Base-by-base conservation (phyloP, 2,329 filamentous ascomycete species). In the Pestalotiopsis sp. region DNA sequence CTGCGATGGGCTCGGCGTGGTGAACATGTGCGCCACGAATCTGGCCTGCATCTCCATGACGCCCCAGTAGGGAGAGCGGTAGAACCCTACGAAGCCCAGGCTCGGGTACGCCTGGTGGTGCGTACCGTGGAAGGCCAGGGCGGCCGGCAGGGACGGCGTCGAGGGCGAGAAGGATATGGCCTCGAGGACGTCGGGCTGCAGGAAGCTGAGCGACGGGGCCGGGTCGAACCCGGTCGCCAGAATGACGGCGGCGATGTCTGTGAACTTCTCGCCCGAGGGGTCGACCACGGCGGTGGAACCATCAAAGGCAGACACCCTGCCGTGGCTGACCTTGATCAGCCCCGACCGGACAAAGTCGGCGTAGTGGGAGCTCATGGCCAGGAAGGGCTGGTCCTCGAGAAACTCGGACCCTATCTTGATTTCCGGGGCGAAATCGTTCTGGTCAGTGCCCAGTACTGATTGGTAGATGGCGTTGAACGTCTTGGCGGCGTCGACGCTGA, bases 31-130 rank as follows among this genome's bases (percentile, higher is more conserved):
- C 0, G 90, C 85, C 5, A 95, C 81, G 70, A 92, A 86, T 1
- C 91, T 87, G 2, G 93, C 91, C 79, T 97, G 93, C 91, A 94
- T 93, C 78, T 96, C 93, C 86, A 95, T 94, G 0, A 94, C 90
- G 1, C 92, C 92, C 93, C 93, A 97, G 77, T 93, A 96, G 0
- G 93, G 93, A 0, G 92, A 92, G 70, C 93, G 87, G 76, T 97
- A 97, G 79, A 94, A 94, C 0, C 93, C 93, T 1, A 96, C 90
- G 74, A 96, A 95, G 0, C 92, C 93, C 0, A 96, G 80, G 5
- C 87, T 87, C 0, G 90, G 86, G 0, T 94, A 78, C 0, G 83
- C 80, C 0, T 86, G 85, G 68, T 91, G 88, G 67, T 90, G 83
- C 0, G 90, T 90, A 1, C 87, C 88, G 71, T 93, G 90, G 64